Evolutionary conservation across 768 basidiomycete genomes (phyloP), one percentile per base, ranked within the genome.

Genomic region (Cystofilobasidium bisporidii): DNA sequence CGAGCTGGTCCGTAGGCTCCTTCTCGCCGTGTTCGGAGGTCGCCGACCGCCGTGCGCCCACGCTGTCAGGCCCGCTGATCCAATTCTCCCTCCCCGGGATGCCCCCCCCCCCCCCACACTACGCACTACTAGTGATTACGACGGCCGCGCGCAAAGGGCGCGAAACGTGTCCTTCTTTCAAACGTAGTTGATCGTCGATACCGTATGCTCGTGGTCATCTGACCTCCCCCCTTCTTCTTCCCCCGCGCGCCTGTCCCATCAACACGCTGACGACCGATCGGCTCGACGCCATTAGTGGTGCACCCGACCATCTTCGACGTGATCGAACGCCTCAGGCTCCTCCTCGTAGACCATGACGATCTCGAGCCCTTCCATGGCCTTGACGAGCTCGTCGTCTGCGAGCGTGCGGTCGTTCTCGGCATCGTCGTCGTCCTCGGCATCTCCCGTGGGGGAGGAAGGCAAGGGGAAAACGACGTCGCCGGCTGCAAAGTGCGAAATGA

Each of bases 311-410:
- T 47, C 45, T 6, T 47, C 45, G 17, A 47, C 24, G 28, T 26
- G 12, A 5, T 53, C 28, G 3, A 24, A 5, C 26, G 64, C 40
- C 47, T 64, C 53, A 14, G 47, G 47, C 18, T 59, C 64, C 64
- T 65, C 58, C 58, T 65, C 64, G 26, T 65, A 65, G 24, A 65
- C 64, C 57, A 65, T 43, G 32, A 57, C 55, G 20, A 65, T 45
- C 47, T 65, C 64, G 43, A 65, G 32, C 11, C 64, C 64, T 0
- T 65, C 64, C 64, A 65, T 59, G 28, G 56, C 36, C 5, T 43
- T 48, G 28, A 45, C 26, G 20, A 60, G 30, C 32, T 48, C 57
- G 32, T 65, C 57, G 18, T 45, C 64, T 24, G 56, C 45, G 38
- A 20, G 41, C 10, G 18, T 15, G 3, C 3, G 22, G 12, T 32